Evolutionary conservation across 495 filamentous ascomycete species (phyloP).

Genomic region (Penicillium flavigenum): DNA sequence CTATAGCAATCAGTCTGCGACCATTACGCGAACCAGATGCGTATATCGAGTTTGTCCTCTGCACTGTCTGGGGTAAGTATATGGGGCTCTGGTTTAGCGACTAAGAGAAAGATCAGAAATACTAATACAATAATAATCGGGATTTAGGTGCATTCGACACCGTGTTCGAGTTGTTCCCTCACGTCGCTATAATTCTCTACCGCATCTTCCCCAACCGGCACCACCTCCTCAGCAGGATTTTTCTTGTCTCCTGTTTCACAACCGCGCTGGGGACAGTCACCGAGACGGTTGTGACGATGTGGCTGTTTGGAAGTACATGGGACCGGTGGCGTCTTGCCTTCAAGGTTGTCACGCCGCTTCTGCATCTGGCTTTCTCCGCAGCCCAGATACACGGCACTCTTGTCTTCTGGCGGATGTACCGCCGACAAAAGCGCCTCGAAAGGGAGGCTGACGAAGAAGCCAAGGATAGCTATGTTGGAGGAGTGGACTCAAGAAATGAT

Average conservation of each 20-base stretch:
- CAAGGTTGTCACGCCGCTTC: slow-evolving; percentile 48
- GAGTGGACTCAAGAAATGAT: background rate
- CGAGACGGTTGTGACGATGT: slow-evolving; percentile 51
- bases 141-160: slow-evolving; percentile 49
- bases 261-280: slow-evolving; percentile 43
- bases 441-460: slow-evolving; percentile 13
- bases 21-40: slow-evolving; percentile 42
- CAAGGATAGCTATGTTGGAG: background rate
- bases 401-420: slow-evolving; percentile 47
- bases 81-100: background rate
- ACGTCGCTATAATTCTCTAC: slow-evolving; percentile 51
- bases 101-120: background rate
- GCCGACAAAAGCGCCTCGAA: slow-evolving; percentile 30
- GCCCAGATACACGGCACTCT: slow-evolving; percentile 47
- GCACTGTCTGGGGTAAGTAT: slow-evolving; percentile 48
- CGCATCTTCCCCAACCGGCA: slow-evolving; percentile 42
- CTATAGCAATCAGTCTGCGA: slow-evolving; percentile 46
- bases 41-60: slow-evolving; percentile 49
- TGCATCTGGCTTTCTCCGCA: slow-evolving; percentile 46
- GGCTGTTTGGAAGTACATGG: slow-evolving; percentile 50
- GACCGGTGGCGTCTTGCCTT: slow-evolving; percentile 46
- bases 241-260: slow-evolving; percentile 37
- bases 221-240: slow-evolving; percentile 43
- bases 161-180: slow-evolving; percentile 50
- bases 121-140: background rate